Base-by-base conservation (phyloP, 2,329 filamentous ascomycete species). In the Akanthomyces muscarius region DNA sequence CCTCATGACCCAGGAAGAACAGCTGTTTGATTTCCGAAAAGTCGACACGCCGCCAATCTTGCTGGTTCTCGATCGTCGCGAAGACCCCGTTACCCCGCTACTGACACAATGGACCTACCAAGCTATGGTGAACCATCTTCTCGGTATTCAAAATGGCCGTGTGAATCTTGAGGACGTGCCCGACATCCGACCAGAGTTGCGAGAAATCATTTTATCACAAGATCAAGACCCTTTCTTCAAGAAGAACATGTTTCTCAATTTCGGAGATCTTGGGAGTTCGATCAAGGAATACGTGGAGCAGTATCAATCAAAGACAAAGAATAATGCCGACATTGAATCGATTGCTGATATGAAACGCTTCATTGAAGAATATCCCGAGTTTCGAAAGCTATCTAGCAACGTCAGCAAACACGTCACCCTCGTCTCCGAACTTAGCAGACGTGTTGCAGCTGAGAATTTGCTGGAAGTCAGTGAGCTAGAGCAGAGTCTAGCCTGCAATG, bases 291-390 rank as follows among this genome's bases (percentile, higher is more conserved):
- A 99, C 70, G 95, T 99, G 62, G 93, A 97, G 72, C 95, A 98
- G 73, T 99, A 98, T 72, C 95, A 98, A 70, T 92, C 90, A 14
- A 97, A 96, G 74, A 97, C 94, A n/a, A 94, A 98, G 72, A 97
- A 89, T 70, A 97, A 89, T 70, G 91, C 92, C 73, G 95, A 97
- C 72, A 93, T 99, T 65, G 95, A 99, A 72, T 97, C 94, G 18
- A 98, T 99, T 72, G 84, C 89, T 62, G 95, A 99, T 74, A 99
- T 99, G 96, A 99, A 99, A 76, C 91, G 93, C 50, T 99, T 99
- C 70, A 96, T 99, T 62, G 95, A 99, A 75, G 95, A 99, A 71
- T 99, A 98, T 72, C 95, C 95, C 2, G 95, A 99, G 73, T 99
- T 99, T 75, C 88, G 95, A 64, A 96, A 97, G 71, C 85, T 99